Base-by-base conservation (phyloP, 805 yeast species). In the Candida glaebosa region DNA sequence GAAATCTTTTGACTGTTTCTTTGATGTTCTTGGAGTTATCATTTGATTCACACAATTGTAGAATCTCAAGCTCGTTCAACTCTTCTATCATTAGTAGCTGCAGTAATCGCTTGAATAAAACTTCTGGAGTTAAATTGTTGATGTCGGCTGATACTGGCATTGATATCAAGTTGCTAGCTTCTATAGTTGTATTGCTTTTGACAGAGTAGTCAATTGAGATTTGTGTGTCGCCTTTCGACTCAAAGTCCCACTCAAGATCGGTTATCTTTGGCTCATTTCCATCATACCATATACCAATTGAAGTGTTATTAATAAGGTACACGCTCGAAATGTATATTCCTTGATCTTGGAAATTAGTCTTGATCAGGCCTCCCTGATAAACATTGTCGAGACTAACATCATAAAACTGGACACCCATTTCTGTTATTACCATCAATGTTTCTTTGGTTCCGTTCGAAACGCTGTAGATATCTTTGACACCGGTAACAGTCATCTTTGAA, bases 231-330 rank as follows among this genome's bases (percentile, higher is more conserved):
- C 58, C 60, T 3, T 32, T 36, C 17, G 50, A 34, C 2, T 31
- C n/a, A 17, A 38, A 24, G 3, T 42, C 36, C 44, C 47, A 54
- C 20, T 45, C 46, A 18, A 59, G 47, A 4, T 16, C 34, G 5
- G 39, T 47, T 28, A 63, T 60, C 10, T 50, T 52, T 3, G 67
- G 61, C 52, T 53, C 57, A 43, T 45, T 61, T 18, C 50, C 60
- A 46, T 56, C 65, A 49, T 58, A 61, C 65, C 67, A 63, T 12
- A 75, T 73, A 8, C 75, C 72, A 9, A 61, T 57, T 14, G 66
- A 56, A 12, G 14, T 9, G 14, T 35, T 24, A 24, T 35, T 24
- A 4, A 44, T 56, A 38, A 65, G 69, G 49, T 69, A 69, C 18
- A 52, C 51, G 43, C 58, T 56, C 34, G 52, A 43, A 40, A 62